Base-by-base conservation (phyloP, 2,329 filamentous ascomycete species). In the Colletotrichum gloeosporioides region DNA sequence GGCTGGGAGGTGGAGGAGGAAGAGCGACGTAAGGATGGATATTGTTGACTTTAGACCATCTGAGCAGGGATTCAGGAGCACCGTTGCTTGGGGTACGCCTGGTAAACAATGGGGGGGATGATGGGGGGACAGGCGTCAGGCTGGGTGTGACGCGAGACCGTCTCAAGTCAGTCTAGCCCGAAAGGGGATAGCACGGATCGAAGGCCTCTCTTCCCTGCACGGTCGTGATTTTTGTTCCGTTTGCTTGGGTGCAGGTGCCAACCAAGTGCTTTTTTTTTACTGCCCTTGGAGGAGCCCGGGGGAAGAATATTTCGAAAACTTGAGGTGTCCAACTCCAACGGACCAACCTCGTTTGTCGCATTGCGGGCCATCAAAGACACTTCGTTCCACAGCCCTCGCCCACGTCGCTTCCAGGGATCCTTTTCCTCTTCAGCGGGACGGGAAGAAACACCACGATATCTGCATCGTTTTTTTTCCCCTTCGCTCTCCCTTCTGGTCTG, bases 1-100 rank as follows among this genome's bases (percentile, higher is more conserved):
- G 72, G 75, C 71, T 77, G 75, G 75, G 66, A 59, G 62, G 75
- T 76, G 73, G 70, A 76, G 70, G 73, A 65, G 34, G 31, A 57
- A 31, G 64, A 65, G 49, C 75, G 61, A 77, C 71, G 70, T 76
- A 76, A 73, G 70, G 70, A 76, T 77, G 66, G 65, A 69, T 70
- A 75, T 75, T 77, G 75, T 77, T 77, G 75, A 71, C 75, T 77
- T 75, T 75, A 12, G 63, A 68, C 49, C 62, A 68, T 34, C 57
- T 64, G 75, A 63, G 63, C 71, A 75, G 71, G 71, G 75, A 66
- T 75, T 55, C 36, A 67, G 66, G 59, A 73, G 25, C 34, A 73
- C 78, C 77, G 82, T 83, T 83, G 82, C 82, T 77, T 74, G 78
- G 82, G 80, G 67, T 72, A 74, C 59, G 62, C 77, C 76, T 73